A percentile compares a stretch with the other conserved stretches of the same genome.
These are phyloP conservation scores for Xylariaceae sp. DNA, from an alignment of 2,329 filamentous ascomycete genomes.

Conservation along the genomic window DNA sequence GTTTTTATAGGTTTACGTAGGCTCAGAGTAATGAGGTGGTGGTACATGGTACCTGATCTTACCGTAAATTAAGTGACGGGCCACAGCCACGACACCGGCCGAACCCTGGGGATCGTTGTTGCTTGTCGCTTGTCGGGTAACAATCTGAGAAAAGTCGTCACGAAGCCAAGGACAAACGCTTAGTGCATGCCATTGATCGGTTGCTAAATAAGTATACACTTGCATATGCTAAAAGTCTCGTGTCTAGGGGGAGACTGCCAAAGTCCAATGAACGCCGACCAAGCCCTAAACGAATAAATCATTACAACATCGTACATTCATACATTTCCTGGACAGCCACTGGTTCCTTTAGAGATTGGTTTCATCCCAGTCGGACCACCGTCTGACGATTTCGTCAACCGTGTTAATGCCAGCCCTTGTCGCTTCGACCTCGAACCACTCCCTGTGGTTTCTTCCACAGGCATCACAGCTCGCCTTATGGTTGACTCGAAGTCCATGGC, in stretches of 20 bases:
- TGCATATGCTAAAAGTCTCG: too few relatives aligned
- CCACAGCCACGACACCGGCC: too few relatives aligned
- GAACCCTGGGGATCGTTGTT: too few relatives aligned
- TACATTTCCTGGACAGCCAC: conserved; percentile 11
- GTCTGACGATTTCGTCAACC: conserved; percentile 71
- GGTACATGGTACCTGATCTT: too few relatives aligned
- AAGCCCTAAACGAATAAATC: conserved; percentile 3
- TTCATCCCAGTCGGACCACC: conserved; percentile 89
- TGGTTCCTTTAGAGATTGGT: conserved; percentile 25
- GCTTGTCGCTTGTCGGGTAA: too few relatives aligned
- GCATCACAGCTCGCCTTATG: conserved; percentile 68
- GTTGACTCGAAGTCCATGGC: conserved; percentile 60
- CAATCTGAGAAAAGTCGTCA: too few relatives aligned
- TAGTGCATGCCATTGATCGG: too few relatives aligned
- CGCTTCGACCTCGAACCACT: conserved; percentile 94
- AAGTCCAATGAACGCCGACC: conserved; percentile 4
- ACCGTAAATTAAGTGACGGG: too few relatives aligned
- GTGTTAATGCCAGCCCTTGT: conserved; percentile 71
- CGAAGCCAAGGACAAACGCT: too few relatives aligned
- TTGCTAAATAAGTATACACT: too few relatives aligned
- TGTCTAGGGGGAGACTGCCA: not conserved
- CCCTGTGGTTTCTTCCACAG: conserved; percentile 85
- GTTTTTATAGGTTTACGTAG: too few relatives aligned
- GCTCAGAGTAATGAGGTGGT: too few relatives aligned
- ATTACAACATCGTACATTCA: conserved; percentile 21